Percentiles rank a stretch among this genome's conserved stretches.
These are phyloP conservation scores for Cladosporium velox DNA, from an alignment of 2,329 filamentous ascomycete genomes.

Conservation along the genomic window DNA sequence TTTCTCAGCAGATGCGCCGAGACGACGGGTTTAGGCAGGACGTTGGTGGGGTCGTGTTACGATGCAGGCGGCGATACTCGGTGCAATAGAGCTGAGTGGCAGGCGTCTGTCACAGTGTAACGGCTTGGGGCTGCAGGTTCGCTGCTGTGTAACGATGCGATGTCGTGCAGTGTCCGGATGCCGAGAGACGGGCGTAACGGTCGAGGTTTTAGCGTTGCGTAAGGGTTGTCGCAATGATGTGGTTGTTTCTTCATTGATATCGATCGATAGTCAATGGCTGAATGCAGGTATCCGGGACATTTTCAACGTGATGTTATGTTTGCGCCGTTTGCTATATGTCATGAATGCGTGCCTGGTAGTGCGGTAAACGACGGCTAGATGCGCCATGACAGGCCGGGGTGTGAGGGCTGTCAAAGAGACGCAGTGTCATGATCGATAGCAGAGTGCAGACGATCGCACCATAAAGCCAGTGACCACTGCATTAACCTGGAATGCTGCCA, in stretches of 20 bases:
- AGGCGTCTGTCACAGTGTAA: constrained; percentile 19
- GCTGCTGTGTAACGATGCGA: constrained; percentile 16
- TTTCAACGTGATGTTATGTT: not conserved
- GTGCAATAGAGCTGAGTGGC: constrained; percentile 19
- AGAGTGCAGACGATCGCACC: constrained; percentile 8
- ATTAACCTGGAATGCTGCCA: constrained; percentile 20
- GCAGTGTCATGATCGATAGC: constrained; percentile 6
- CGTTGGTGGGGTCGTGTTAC: not conserved
- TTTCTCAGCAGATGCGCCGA: constrained; percentile 13
- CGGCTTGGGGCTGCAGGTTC: constrained; percentile 2
- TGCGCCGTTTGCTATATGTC: constrained; percentile 16
- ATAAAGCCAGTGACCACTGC: constrained; percentile 21
- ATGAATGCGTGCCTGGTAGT: not conserved
- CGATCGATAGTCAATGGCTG: constrained; percentile 13
- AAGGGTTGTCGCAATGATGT: constrained; percentile 7
- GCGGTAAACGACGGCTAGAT: constrained; percentile 1
- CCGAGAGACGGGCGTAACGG: constrained; percentile 10
- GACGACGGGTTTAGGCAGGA: constrained; percentile 11
- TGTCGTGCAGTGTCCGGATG: constrained; percentile 17
- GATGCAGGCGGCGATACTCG: constrained; percentile 18
- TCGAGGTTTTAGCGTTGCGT: constrained; percentile 1
- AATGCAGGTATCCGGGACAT: constrained; percentile 5
- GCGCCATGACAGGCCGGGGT: constrained; percentile 16
- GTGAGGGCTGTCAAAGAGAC: constrained; percentile 1
- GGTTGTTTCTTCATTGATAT: not conserved